These are phyloP conservation scores for Mediolabrus comicus DNA, from an alignment of 108 stramenopile species.

Conservation along the genomic window DNA sequence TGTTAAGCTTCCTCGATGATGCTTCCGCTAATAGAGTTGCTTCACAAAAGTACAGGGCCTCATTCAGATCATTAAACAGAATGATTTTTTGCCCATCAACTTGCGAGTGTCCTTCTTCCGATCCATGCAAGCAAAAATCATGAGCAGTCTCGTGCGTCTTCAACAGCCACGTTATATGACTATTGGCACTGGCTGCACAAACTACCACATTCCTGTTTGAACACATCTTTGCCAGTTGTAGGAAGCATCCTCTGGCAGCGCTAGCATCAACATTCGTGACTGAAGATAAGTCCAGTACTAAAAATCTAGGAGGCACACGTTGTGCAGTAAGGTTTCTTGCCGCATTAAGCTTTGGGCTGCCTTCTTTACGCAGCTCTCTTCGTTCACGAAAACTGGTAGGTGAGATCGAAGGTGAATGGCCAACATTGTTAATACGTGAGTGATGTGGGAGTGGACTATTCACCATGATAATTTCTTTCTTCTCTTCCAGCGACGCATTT, in stretches of 20 bases:
- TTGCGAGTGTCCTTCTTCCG: slow-evolving; percentile 6
- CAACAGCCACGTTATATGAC: slow-evolving; percentile 83
- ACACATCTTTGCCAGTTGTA: slow-evolving; percentile 80
- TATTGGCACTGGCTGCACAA: slow-evolving; percentile 69
- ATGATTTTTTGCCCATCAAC: slow-evolving; percentile 33
- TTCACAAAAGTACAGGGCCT: slow-evolving; percentile 80
- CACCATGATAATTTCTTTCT: slow-evolving; percentile 32
- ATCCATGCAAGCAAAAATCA: slow-evolving; percentile 49
- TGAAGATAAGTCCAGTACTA: slow-evolving; percentile 74
- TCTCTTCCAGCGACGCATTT: slow-evolving; percentile 35
- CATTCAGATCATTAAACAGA: slow-evolving; percentile 40
- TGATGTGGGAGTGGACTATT: slow-evolving; percentile 40
- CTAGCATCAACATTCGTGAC: slow-evolving; percentile 78
- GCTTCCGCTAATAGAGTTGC: slow-evolving; percentile 47
- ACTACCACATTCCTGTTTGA: slow-evolving; percentile 59
- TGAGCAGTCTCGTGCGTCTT: slow-evolving; percentile 74
- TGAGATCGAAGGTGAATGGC: slow-evolving; percentile 18
- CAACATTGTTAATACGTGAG: slow-evolving; percentile 23
- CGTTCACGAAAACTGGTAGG: slow-evolving; percentile 10
- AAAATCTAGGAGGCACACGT: slow-evolving; percentile 52
- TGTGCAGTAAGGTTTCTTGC: background rate
- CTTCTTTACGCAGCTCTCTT: slow-evolving; percentile 9
- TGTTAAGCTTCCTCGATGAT: slow-evolving; percentile 21
- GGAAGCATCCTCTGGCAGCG: slow-evolving; percentile 81
- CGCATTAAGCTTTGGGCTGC: background rate